Evolutionary conservation across 768 basidiomycete species (phyloP), one percentile per base, ranked within the genome.

Genomic region (Tulasnella sp.): DNA sequence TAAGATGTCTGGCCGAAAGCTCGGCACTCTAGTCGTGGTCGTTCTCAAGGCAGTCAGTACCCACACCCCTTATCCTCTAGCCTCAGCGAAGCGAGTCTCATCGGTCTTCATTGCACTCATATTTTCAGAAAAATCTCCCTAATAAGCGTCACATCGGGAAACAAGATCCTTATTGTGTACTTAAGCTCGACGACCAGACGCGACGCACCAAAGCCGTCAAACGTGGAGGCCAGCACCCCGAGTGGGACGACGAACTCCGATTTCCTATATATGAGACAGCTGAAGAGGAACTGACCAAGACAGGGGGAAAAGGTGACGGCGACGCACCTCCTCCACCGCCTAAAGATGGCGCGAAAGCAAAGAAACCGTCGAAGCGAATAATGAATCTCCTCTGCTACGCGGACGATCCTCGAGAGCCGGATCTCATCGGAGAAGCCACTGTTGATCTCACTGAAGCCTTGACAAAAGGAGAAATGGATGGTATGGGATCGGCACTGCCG

Each of bases 211-310:
- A 92, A 83, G 91, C 95, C n/a, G 92, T 98, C 83, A 96, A 94
- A 83, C 92, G 95, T 40, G 98, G 98, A 73, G 98, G 98, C 23
- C 98, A 99, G 83, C 96, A 98, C 84, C 98, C 98, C 6, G 95
- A 95, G 85, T 99, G 98, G 96, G 98, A 99, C 83, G 96, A 98
- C 82, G 98, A 99, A 85, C 87, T 99, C 82, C 91, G 98, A 61
- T 99, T 98, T 84, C 91, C 92, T 35, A 86, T 99, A 69, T 89
- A 87, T 80, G 96, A 98, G 82, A 94, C 95, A 80, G 84, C 86
- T 42, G 87, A 89, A 40, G 89, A 88, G 80, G 86, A 87, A n/a
- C 84, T 86, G 57, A 85, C 87, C 48, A 85, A 86, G 80, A 85
- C 85, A 74, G 84, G 84, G 11, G 39, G 71, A 15, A 76, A 61